A percentile compares a stretch with the other conserved stretches of the same genome.
Evolutionary conservation across 2,329 filamentous ascomycete genomes (phyloP).

Genomic region (Colletotrichum agaves): DNA sequence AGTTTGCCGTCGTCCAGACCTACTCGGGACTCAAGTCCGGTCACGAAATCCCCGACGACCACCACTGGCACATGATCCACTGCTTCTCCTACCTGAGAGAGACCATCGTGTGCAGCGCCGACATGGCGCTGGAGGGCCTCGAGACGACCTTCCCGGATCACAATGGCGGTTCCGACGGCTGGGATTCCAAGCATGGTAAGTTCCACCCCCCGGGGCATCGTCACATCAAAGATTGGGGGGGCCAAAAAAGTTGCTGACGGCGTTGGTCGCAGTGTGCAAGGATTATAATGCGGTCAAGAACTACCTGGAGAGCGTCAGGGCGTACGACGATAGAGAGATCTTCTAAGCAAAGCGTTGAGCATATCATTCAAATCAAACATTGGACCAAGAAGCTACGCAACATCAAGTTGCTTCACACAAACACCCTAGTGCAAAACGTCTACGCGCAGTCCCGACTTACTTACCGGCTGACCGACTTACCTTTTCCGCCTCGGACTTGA

Average conservation of each 20-base stretch:
- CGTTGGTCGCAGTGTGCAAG: conserved; percentile 50
- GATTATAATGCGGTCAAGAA: conserved; percentile 53
- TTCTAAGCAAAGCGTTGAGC: conserved; percentile 43
- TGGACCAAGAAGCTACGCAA: not conserved
- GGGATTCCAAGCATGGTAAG: conserved; percentile 58
- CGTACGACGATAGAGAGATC: conserved; percentile 57
- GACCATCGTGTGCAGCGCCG: conserved; percentile 57
- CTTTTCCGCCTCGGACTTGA: not conserved
- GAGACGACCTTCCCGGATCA: conserved; percentile 59
- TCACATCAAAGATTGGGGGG: not conserved
- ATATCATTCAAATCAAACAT: not conserved
- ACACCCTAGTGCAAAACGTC: not conserved
- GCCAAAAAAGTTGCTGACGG: conserved; percentile 2
- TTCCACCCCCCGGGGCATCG: not conserved
- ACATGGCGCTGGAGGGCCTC: conserved; percentile 57
- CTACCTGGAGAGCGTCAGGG: conserved; percentile 56
- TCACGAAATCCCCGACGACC: conserved; percentile 53
- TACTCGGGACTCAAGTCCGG: conserved; percentile 54
- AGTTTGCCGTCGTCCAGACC: conserved; percentile 55
- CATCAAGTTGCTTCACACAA: not conserved
- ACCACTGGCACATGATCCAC: conserved; percentile 60
- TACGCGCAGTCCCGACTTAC: too few species aligned
- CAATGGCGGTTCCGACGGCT: conserved; percentile 57
- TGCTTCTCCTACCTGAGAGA: conserved; percentile 61
- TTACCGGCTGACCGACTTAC: not conserved